phyloP scores from a whole-genome alignment of 495 filamentous ascomycete species.

The Daldinia loculata region DNA sequence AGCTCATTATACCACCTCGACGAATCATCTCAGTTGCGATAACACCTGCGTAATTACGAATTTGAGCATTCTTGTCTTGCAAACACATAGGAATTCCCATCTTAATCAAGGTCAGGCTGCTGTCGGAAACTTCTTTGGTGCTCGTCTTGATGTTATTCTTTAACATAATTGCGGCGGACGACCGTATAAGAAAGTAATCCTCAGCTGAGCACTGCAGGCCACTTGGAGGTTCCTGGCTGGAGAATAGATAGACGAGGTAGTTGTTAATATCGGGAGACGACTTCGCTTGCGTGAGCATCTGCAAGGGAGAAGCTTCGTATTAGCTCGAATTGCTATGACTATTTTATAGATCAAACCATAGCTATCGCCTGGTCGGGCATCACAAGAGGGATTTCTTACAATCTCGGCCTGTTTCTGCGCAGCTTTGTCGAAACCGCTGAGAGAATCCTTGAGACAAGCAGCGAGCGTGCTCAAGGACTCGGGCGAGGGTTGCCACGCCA shows the following conservation, averaged over 20 bases:
- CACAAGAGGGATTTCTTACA: slow-evolving; percentile 51
- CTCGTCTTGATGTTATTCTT: slow-evolving; percentile 87
- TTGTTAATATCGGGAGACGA: slow-evolving; percentile 93
- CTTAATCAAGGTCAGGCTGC: slow-evolving; percentile 76
- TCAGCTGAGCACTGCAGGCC: slow-evolving; percentile 62
- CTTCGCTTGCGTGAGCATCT: slow-evolving; percentile 97
- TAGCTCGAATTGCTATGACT: slow-evolving; percentile 35
- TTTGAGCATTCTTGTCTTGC: slow-evolving; percentile 81
- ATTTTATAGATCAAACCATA: slow-evolving; percentile 1
- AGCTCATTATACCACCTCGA: slow-evolving; percentile 84
- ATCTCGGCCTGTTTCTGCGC: slow-evolving; percentile 85
- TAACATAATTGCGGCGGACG: slow-evolving; percentile 88
- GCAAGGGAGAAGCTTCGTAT: slow-evolving; percentile 31
- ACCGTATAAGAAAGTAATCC: slow-evolving; percentile 78
- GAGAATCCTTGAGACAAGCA: slow-evolving; percentile 87
- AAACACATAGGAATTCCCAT: slow-evolving; percentile 79
- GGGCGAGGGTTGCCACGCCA: slow-evolving; percentile 93
- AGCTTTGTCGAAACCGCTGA: slow-evolving; percentile 78
- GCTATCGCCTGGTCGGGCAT: not conserved
- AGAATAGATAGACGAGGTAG: slow-evolving; percentile 92
- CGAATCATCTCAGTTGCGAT: slow-evolving; percentile 94
- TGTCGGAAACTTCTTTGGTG: slow-evolving; percentile 74
- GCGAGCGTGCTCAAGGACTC: slow-evolving; percentile 89
- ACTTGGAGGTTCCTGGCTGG: slow-evolving; percentile 68
- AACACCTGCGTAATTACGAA: slow-evolving; percentile 88